Percentiles rank a stretch among this genome's conserved stretches.
Evolutionary conservation across 768 basidiomycete species (phyloP).

Genomic region (Rubroboletus pulcherrimus): DNA sequence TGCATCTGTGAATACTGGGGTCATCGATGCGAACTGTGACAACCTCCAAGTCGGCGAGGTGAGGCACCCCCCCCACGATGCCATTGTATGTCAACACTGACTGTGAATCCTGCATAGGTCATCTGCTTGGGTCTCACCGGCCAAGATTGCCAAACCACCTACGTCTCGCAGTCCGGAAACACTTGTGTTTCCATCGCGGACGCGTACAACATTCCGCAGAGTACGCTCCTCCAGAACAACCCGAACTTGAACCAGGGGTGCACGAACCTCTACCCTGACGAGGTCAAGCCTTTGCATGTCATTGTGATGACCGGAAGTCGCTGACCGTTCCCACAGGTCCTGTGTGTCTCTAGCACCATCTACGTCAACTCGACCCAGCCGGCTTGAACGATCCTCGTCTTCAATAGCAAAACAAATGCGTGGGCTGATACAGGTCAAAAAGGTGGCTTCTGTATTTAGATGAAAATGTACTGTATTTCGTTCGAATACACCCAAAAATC

Average conservation of each 20-base stretch:
- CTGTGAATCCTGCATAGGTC: slow-evolving; percentile 19
- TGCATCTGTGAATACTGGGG: slow-evolving; percentile 43
- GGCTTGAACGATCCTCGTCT: slow-evolving; percentile 1
- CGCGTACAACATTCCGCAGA: slow-evolving; percentile 40
- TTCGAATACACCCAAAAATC: neutral
- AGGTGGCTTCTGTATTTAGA: neutral
- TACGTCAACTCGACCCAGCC: slow-evolving; percentile 21
- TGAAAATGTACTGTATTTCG: neutral
- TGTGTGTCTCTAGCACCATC: slow-evolving; percentile 24
- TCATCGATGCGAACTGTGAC: slow-evolving; percentile 50
- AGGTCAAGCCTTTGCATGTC: slow-evolving; percentile 37
- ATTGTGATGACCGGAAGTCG: neutral
- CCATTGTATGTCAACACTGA: neutral
- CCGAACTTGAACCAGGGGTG: slow-evolving; percentile 54
- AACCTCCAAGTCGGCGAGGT: slow-evolving; percentile 56
- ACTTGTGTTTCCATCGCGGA: slow-evolving; percentile 44
- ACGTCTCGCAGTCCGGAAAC: slow-evolving; percentile 47
- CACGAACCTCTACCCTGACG: slow-evolving; percentile 53
- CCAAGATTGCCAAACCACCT: slow-evolving; percentile 54
- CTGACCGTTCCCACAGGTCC: slow-evolving; percentile 17
- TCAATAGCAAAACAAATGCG: neutral
- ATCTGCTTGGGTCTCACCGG: slow-evolving; percentile 56
- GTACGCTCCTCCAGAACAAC: slow-evolving; percentile 56
- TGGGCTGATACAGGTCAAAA: neutral
- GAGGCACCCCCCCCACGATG: neutral